Evolutionary conservation across 2,329 filamentous ascomycete genomes (phyloP).

Genomic region (Podosphaera xanthii): DNA sequence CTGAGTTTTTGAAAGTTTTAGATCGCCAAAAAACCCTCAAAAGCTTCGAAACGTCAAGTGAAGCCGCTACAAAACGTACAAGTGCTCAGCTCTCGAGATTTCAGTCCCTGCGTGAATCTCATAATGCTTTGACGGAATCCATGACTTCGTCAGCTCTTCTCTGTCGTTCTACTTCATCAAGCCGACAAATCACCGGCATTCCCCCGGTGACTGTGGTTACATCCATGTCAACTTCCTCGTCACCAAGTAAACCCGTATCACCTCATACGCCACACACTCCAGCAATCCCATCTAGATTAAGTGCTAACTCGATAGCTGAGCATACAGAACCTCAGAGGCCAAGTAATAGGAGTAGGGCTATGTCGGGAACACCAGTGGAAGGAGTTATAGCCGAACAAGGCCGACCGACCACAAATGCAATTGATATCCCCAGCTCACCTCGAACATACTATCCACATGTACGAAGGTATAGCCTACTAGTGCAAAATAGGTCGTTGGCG

Average conservation of each 20-base stretch:
- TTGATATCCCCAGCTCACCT: conserved; percentile 52
- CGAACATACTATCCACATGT: conserved; percentile 28
- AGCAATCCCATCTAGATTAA: conserved; percentile 78
- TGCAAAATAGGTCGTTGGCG: conserved; percentile 29
- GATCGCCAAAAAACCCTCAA: conserved; percentile 73
- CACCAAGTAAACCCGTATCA: conserved; percentile 72
- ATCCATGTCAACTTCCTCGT: conserved; percentile 66
- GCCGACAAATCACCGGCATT: conserved; percentile 33
- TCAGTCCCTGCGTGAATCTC: conserved; percentile 71
- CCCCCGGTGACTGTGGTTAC: conserved; percentile 47
- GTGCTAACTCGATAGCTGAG: conserved; percentile 67
- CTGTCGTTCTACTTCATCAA: conserved; percentile 56
- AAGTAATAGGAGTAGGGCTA: conserved; percentile 7
- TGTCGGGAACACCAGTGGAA: conserved; percentile 8
- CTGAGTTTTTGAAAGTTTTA: conserved; percentile 73
- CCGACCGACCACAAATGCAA: conserved; percentile 36
- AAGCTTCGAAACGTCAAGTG: conserved; percentile 48
- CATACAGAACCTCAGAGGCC: conserved; percentile 22
- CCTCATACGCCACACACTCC: conserved; percentile 84
- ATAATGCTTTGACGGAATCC: conserved; percentile 72
- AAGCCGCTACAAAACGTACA: conserved; percentile 50
- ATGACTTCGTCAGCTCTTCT: conserved; percentile 77
- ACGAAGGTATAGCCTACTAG: conserved; percentile 46
- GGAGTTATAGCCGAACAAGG: conserved; percentile 16
- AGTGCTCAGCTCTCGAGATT: conserved; percentile 66